These are phyloP conservation scores for Leptodermis oblonga DNA, from an alignment of 257 asterid species.

Conservation along the genomic window DNA sequence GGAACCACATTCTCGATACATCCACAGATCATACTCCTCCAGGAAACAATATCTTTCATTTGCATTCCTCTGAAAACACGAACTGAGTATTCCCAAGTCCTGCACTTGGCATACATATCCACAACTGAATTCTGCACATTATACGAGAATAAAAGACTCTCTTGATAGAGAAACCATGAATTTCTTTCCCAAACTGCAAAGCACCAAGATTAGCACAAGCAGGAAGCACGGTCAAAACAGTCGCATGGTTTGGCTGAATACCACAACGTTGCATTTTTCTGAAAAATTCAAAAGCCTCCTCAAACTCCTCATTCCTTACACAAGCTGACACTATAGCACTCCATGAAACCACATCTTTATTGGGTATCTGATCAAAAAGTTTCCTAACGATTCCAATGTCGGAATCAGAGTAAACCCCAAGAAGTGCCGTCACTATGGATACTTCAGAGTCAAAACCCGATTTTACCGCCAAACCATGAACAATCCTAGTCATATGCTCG, in stretches of 20 bases:
- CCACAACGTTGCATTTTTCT: conserved; percentile 44
- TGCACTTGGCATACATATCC: conserved; percentile 66
- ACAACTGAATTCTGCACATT: conserved; percentile 49
- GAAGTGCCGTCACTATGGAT: conserved; percentile 55
- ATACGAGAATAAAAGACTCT: conserved; percentile 24
- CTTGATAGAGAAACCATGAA: conserved; percentile 61
- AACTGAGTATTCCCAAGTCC: conserved; percentile 40
- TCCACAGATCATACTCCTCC: conserved; percentile 61
- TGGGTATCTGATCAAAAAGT: conserved; percentile 34
- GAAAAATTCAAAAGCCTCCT: conserved; percentile 45
- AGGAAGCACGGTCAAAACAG: conserved; percentile 52
- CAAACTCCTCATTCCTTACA: conserved; percentile 40
- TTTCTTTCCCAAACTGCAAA: conserved; percentile 51
- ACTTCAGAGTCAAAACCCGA: conserved; percentile 49
- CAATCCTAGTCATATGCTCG: conserved; percentile 24
- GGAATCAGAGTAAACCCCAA: conserved; percentile 61
- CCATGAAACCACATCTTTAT: conserved; percentile 60
- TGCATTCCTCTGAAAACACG: conserved; percentile 42
- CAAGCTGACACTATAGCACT: conserved; percentile 69
- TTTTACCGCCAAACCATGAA: conserved; percentile 58
- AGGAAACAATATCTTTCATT: conserved; percentile 64
- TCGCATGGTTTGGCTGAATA: conserved; percentile 53
- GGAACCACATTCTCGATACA: conserved; percentile 46
- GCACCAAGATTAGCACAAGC: conserved; percentile 61
- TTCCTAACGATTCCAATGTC: conserved; percentile 40